phyloP scores from a whole-genome alignment of 2,329 filamentous ascomycete genomes.

The Exophiala oligosperma region DNA sequence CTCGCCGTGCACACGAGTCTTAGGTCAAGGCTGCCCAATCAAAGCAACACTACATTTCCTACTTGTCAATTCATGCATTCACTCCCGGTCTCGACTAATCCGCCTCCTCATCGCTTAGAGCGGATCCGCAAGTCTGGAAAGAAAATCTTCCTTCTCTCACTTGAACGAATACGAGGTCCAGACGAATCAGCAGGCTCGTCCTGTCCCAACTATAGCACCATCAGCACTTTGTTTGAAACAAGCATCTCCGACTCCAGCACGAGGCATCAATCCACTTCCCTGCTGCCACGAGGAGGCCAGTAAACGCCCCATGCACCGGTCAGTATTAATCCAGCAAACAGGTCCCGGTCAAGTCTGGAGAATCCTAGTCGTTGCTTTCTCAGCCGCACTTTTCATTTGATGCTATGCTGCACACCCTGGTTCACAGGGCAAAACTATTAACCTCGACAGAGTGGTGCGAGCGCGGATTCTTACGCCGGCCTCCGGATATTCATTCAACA shows the following conservation, averaged over 20 bases:
- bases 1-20: too few species aligned
- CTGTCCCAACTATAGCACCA: conserved; percentile 11
- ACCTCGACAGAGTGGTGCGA: background rate
- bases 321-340: conserved; percentile 10
- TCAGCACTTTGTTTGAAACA: conserved; percentile 16
- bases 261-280: background rate
- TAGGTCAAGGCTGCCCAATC: too few species aligned
- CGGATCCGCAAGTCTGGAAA: conserved; percentile 15
- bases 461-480: background rate
- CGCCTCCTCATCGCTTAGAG: background rate
- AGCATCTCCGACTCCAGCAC: conserved; percentile 9
- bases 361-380: conserved; percentile 7
- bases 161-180: conserved; percentile 17
- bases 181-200: background rate
- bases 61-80: too few species aligned
- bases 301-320: background rate
- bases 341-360: conserved; percentile 11
- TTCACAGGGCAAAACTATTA: conserved; percentile 12
- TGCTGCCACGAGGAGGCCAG: conserved; percentile 14
- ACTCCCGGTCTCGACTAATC: too few species aligned
- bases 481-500: conserved; percentile 11
- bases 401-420: background rate
- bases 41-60: background rate
- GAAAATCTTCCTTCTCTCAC: background rate
- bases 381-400: background rate